These are phyloP conservation scores for Cokeromyces recurvatus DNA, from an alignment of 371 early-diverging fungal species.

Conservation along the genomic window DNA sequence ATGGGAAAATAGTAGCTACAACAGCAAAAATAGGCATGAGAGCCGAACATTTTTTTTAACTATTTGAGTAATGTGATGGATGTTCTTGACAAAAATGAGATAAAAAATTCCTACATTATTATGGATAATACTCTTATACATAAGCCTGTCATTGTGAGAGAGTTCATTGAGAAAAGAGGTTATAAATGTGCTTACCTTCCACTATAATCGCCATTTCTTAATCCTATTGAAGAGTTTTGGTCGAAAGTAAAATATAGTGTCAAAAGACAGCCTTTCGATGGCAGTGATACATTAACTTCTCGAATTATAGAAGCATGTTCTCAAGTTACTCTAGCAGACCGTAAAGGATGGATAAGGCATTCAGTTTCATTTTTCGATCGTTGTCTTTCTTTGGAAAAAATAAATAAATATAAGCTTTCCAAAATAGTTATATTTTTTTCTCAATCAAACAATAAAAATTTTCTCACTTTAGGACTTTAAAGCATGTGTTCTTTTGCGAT, in stretches of 20 bases:
- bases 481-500: too few relatives aligned
- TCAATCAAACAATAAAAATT: not conserved
- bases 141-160: not conserved
- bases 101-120: not conserved
- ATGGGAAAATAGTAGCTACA: not conserved
- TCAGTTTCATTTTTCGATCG: not conserved
- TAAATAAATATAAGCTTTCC: not conserved
- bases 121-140: constrained; percentile 6
- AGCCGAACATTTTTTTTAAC: not conserved
- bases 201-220: too few relatives aligned
- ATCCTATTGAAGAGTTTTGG: too few relatives aligned
- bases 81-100: not conserved
- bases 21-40: too few relatives aligned
- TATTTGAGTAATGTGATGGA: too few relatives aligned
- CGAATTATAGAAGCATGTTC: too few relatives aligned
- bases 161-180: too few relatives aligned
- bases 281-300: too few relatives aligned
- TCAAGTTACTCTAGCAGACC: not conserved
- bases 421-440: too few relatives aligned
- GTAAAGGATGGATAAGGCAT: constrained; percentile 4
- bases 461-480: not conserved
- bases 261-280: constrained; percentile 5
- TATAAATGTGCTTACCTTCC: too few relatives aligned
- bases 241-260: not conserved
- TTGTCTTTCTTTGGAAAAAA: not conserved